Base-by-base conservation (phyloP, 1,284 basidiomycete species). In the Rugosomyces carneus region DNA sequence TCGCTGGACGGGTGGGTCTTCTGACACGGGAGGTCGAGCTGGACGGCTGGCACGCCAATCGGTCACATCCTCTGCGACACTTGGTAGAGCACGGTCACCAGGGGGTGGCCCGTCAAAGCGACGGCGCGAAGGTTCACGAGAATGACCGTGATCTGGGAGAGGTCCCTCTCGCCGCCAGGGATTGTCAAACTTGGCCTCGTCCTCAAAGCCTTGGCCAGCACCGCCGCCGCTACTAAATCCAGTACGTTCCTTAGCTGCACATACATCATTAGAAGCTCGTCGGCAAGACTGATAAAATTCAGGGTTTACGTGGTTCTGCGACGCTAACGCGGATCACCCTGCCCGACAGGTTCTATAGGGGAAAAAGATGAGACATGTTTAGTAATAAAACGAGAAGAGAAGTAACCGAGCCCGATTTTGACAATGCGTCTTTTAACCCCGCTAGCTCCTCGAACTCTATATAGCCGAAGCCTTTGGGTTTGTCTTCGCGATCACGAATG, bases 381-480 rank as follows among this genome's bases (percentile, higher is more conserved):
- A 19, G 34, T 38, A 42, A 16, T 42, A 9, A 27, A 3, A 18
- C n/a, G 49, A 23, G 9, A 42, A 18, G 3, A 23, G 16, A 23
- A 70, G 84, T 59, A 51, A 89, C 87, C 42, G 70, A 68, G 48
- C 82, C 83, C 29, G 63, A 74, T 64, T 80, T 82, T 31, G 70
- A 67, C 24, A 97, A 68, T 5, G 88, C 95, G 45, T 84, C 81
- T 68, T 93, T 93, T 52, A 98, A 72, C 37, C 80, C 83, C 31
- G 93, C 89, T 48, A 92, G 63, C 44, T 85, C 84, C 31, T 74
- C 77, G 60, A 98, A 99, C 64, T 99, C 95, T 53, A 98, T 84
- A 63, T 99, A 99, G 26, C 95, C 96, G 67, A 97, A 99, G 1
- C 96, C 96, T 67, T 97, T 98, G 26, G 93, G 89, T 64, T 93